These are phyloP conservation scores for Larix sibirica DNA, from an alignment of 83 land plant species.

Conservation along the genomic window DNA sequence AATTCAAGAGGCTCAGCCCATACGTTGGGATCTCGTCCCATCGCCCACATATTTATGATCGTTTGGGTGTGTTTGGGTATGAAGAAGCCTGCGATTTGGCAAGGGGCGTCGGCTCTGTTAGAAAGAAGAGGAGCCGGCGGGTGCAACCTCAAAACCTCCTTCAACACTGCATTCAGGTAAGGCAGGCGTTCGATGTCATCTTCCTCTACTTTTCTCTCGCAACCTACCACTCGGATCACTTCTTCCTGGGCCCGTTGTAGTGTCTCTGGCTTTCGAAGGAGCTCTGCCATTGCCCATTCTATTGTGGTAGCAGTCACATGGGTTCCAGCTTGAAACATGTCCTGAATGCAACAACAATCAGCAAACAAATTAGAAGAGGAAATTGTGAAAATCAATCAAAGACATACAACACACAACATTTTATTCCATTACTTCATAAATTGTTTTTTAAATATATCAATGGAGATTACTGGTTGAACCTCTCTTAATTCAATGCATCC, in stretches of 20 bases:
- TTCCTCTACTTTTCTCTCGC: background rate
- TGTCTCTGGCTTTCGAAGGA: background rate
- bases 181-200: background rate
- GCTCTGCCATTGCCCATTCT: constrained; percentile 15
- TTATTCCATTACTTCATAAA: no score
- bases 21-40: constrained; percentile 1
- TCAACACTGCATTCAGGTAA: background rate
- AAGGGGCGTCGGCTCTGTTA: constrained; percentile 2
- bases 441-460: no score
- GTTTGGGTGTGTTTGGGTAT: constrained; percentile 11
- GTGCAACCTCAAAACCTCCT: constrained; percentile 3
- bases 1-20: background rate
- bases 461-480: no score
- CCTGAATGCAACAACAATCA: background rate
- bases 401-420: no score
- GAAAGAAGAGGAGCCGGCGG: constrained; percentile 9
- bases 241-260: constrained; percentile 6
- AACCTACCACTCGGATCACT: background rate
- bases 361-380: no score
- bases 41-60: constrained; percentile 11
- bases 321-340: constrained; percentile 13
- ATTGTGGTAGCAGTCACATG: background rate
- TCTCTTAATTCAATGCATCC: no score
- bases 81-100: constrained; percentile 4
- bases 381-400: no score